These are phyloP conservation scores for Capsicum rhomboideum DNA, from an alignment of 257 asterid genomes.

Conservation along the genomic window DNA sequence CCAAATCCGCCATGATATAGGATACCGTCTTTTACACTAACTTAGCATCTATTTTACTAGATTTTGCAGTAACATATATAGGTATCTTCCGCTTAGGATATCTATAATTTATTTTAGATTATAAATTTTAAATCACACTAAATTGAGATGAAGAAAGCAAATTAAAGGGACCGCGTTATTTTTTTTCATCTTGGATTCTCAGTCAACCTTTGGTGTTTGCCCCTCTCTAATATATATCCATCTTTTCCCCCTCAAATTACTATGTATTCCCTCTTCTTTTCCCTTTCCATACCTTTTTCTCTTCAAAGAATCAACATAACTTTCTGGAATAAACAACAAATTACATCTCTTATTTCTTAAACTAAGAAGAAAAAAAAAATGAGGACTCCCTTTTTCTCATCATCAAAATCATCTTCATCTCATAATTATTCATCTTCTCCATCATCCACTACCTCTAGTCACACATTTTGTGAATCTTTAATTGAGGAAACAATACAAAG, in stretches of 20 bases:
- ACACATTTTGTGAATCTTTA: slow-evolving; percentile 35
- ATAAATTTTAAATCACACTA: background rate
- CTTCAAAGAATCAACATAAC: too few relatives aligned
- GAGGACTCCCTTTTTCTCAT: background rate
- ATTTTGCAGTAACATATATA: too few relatives aligned
- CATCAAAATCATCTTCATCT: slow-evolving; percentile 23
- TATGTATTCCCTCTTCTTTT: background rate
- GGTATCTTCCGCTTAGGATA: too few relatives aligned
- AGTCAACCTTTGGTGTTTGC: background rate
- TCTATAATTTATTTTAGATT: too few relatives aligned
- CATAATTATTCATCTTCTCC: slow-evolving; percentile 17
- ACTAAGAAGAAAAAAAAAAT: background rate
- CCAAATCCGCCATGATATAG: too few relatives aligned
- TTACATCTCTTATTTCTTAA: too few relatives aligned
- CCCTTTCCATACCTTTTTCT: too few relatives aligned
- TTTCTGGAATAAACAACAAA: too few relatives aligned
- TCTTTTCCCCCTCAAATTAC: background rate
- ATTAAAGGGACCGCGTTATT: background rate
- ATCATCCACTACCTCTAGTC: background rate
- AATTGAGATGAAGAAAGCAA: background rate
- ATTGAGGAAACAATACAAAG: slow-evolving; percentile 17
- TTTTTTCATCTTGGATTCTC: background rate
- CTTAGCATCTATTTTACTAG: too few relatives aligned
- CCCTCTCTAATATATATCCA: background rate
- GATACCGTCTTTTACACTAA: too few relatives aligned